Conservation (phyloP, 129 eudicot species). For the Oenanthe sinensis region DNA sequence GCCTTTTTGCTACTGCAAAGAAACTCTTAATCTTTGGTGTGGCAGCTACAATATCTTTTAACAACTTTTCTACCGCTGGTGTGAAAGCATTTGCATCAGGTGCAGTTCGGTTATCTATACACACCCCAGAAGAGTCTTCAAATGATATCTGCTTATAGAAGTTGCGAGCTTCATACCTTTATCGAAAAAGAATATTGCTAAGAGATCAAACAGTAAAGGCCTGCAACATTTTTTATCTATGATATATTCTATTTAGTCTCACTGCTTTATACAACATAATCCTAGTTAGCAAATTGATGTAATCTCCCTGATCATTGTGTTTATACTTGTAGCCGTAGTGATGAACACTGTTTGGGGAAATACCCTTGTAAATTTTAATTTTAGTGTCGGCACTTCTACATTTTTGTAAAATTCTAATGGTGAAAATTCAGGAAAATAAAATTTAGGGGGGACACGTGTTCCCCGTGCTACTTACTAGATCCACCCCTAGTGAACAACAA, state of each 20-base stretch:
- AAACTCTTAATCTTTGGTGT: constrained; percentile 29
- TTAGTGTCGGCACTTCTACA: no score
- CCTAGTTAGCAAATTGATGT: neutral
- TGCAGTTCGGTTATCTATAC: constrained; percentile 19
- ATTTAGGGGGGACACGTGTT: no score
- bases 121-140: constrained; percentile 24
- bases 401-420: no score
- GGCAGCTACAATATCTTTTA: constrained; percentile 21
- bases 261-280: neutral
- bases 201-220: neutral
- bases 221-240: neutral
- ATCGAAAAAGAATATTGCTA: neutral
- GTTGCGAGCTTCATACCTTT: constrained; percentile 29
- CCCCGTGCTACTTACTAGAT: no score
- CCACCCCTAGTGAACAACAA: no score
- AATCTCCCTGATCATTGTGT: neutral
- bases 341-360: no score
- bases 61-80: constrained; percentile 8
- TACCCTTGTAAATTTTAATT: no score
- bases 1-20: constrained; percentile 25
- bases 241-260: neutral
- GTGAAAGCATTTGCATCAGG: constrained; percentile 19
- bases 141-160: constrained; percentile 26
- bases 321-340: neutral
- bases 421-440: no score